Percentiles rank a stretch among this genome's conserved stretches.
These are phyloP conservation scores for Cytospora piceae DNA, from an alignment of 2,329 filamentous ascomycete genomes.

Conservation along the genomic window DNA sequence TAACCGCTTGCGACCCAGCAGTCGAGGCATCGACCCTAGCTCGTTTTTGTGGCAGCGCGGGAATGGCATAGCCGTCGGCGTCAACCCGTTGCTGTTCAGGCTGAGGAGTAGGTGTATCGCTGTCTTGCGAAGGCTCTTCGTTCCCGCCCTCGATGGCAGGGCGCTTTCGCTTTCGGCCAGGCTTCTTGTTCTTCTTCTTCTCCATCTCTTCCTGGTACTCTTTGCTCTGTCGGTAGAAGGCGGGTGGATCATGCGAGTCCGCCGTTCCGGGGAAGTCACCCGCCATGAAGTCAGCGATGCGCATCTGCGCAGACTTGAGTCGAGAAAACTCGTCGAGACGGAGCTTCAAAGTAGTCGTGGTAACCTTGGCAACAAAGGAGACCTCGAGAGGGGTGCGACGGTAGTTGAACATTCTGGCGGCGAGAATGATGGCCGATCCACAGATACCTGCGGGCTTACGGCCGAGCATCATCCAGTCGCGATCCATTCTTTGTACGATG, in stretches of 20 bases:
- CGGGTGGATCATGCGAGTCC: conserved; percentile 82
- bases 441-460: conserved; percentile 92
- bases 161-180: conserved; percentile 50
- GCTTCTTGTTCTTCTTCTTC: conserved; percentile 47
- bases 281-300: conserved; percentile 72
- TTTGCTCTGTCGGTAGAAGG: conserved; percentile 70
- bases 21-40: neutral
- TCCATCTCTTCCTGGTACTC: conserved; percentile 60
- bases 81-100: conserved; percentile 47
- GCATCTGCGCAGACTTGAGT: conserved; percentile 82
- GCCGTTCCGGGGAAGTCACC: conserved; percentile 40
- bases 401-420: conserved; percentile 98
- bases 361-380: conserved; percentile 97
- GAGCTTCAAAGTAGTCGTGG: conserved; percentile 88
- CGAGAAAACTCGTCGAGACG: conserved; percentile 89
- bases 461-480: conserved; percentile 96
- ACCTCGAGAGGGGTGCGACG: conserved; percentile 90
- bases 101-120: conserved; percentile 39
- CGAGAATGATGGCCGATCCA: conserved; percentile 91
- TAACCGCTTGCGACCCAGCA: conserved; percentile 28
- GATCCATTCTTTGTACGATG: conserved; percentile 89
- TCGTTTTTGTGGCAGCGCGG: conserved; percentile 48
- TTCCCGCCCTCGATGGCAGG: conserved; percentile 36
- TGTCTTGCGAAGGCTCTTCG: conserved; percentile 36
- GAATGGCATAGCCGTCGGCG: conserved; percentile 71